Conservation (phyloP, 2,329 filamentous ascomycete genomes). For the Apiospora phragmitis region DNA sequence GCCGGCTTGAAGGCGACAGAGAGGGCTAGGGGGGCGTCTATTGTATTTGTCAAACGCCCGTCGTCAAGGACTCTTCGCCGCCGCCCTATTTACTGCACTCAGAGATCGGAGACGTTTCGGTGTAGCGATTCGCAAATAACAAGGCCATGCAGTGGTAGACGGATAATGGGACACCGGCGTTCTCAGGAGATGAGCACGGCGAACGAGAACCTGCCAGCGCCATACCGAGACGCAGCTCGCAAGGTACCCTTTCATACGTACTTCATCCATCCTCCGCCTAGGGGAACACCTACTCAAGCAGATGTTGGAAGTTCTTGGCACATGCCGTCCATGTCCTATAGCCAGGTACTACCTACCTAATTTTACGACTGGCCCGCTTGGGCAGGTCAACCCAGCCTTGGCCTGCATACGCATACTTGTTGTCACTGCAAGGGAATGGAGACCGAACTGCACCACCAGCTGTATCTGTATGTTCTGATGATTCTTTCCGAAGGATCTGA, state of each 20-base stretch:
- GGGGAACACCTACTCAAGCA: not conserved
- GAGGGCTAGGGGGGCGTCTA: not conserved
- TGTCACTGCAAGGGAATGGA: slow-evolving; percentile 7
- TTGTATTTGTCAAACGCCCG: not conserved
- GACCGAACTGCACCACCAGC: not conserved
- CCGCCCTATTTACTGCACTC: not conserved
- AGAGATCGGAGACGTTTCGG: not conserved
- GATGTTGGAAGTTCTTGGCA: not conserved
- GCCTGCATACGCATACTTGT: slow-evolving; percentile 2
- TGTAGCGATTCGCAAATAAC: not conserved
- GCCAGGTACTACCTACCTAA: not conserved
- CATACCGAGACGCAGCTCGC: not conserved
- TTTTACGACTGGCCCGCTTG: slow-evolving; percentile 1
- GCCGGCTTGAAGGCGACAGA: not conserved
- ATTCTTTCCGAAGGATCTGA: not conserved
- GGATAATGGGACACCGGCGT: not conserved
- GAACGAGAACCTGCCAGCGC: not conserved
- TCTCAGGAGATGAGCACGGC: not conserved
- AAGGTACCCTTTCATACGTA: not conserved
- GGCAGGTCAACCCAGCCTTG: not conserved
- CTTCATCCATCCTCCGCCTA: not conserved
- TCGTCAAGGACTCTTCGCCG: not conserved
- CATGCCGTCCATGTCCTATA: not conserved
- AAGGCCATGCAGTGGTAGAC: not conserved
- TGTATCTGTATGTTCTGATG: not conserved